Conservation (phyloP, 345 rosid genomes). For the Lepidium didymum region DNA sequence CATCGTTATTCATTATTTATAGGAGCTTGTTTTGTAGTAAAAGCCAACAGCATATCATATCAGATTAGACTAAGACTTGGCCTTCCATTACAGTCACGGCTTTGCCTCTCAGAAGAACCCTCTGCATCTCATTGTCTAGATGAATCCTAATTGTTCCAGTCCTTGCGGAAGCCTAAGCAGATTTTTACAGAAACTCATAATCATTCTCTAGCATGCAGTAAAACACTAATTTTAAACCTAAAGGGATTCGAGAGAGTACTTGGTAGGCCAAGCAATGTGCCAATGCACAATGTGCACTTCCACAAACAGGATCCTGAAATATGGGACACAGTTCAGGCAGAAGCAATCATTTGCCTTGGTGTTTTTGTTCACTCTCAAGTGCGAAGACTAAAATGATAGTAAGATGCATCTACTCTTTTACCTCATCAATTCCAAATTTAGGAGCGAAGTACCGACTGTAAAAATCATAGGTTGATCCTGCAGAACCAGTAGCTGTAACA, state of each 20-base stretch:
- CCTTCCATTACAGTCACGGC: slow-evolving; percentile 67
- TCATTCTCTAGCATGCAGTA: not conserved
- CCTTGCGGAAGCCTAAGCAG: slow-evolving; percentile 54
- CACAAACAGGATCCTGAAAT: slow-evolving; percentile 72
- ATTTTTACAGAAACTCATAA: not conserved
- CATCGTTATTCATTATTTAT: not conserved
- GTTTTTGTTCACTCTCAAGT: not conserved
- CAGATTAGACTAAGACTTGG: slow-evolving; percentile 40
- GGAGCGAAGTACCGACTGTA: slow-evolving; percentile 66
- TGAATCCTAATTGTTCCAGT: slow-evolving; percentile 52
- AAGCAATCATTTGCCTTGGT: not conserved
- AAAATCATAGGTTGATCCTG: slow-evolving; percentile 58
- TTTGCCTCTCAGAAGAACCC: slow-evolving; percentile 62
- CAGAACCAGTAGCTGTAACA: slow-evolving; percentile 47
- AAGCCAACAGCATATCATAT: not conserved
- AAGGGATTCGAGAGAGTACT: slow-evolving; percentile 25
- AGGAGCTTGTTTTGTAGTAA: not conserved
- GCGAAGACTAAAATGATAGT: not conserved
- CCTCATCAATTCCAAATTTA: slow-evolving; percentile 66
- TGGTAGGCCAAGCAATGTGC: slow-evolving; percentile 74
- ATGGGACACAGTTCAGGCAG: not conserved
- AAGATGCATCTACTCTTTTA: slow-evolving; percentile 8
- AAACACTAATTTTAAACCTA: not conserved
- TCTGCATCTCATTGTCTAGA: slow-evolving; percentile 39
- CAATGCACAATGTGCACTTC: slow-evolving; percentile 75